Base-by-base conservation (phyloP, 225 moss, liverwort and hornwort genomes). In the Asterella californica region DNA sequence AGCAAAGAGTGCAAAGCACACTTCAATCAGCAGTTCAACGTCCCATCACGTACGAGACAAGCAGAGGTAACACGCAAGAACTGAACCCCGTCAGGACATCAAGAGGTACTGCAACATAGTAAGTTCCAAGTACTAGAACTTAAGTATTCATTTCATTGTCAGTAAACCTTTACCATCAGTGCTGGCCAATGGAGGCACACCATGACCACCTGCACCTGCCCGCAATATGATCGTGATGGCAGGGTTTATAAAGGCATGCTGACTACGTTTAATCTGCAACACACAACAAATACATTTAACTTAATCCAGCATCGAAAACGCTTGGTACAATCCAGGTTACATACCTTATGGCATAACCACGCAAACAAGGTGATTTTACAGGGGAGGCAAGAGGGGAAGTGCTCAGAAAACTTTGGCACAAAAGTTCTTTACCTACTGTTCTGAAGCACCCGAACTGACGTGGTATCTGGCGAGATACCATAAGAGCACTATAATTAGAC, bases 181-280 rank as follows among this genome's bases (percentile, higher is more conserved):
- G 83, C 95, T 91, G 76, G 90, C 90, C 71, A 95, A 78, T 19
- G 95, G 95, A 85, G 95, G 95, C 46, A 95, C 95, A 76, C 95
- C 95, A 89, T 87, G 81, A 77, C 95, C 95, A 76, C 95, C 95
- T 82, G 91, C 84, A 72, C 95, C 95, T 68, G 95, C 84, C 78
- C 91, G 87, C 85, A 95, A 85, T 37, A 91, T 89, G 32, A 95
- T 87, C 46, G 91, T 93, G 78, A 95, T 88, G 24, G 95, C 91
- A 84, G 95, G 95, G 82, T 95, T 95, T 78, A 95, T 95, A 34
- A 93, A 84, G 36, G 95, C 93, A 83, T 95, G 95, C 71, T 93
- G 95, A 83, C 93, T 95, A 75, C 90, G 90, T 85, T 91, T 93
- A 57, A 95, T 91, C 95, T 95, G 90, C 82, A 78, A 36, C 74